phyloP scores from a whole-genome alignment of 2,329 filamentous ascomycete genomes.

The Colletotrichum karsti region DNA sequence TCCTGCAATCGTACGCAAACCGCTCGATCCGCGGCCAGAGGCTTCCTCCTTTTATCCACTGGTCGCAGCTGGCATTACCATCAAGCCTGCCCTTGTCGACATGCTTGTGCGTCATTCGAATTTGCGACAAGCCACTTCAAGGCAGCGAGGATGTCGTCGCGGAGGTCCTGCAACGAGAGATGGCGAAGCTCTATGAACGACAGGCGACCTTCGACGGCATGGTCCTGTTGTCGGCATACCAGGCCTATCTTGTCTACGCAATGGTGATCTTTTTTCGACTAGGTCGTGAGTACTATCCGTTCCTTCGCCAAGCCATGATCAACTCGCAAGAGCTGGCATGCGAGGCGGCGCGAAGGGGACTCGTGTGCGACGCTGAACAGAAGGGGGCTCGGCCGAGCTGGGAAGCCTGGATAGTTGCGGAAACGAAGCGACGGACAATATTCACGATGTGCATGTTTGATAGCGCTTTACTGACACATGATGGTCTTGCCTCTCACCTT shows the following conservation, averaged over 20 bases:
- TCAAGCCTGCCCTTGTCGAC: constrained; percentile 44
- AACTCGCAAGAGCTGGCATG: constrained; percentile 60
- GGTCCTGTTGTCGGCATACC: constrained; percentile 52
- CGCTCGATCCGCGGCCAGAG: constrained; percentile 44
- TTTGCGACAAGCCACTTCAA: constrained; percentile 45
- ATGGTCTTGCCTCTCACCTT: constrained; percentile 55
- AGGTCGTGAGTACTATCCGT: constrained; percentile 32
- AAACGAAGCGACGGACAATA: constrained; percentile 60
- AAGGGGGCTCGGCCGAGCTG: constrained; percentile 50
- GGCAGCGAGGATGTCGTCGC: constrained; percentile 41
- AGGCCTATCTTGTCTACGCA: constrained; percentile 62
- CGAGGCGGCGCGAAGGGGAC: constrained; percentile 45
- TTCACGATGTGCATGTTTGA: constrained; percentile 63
- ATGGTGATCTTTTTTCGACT: constrained; percentile 56
- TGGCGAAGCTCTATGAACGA: constrained; percentile 46
- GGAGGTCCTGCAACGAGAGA: constrained; percentile 49
- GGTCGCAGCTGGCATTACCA: constrained; percentile 39
- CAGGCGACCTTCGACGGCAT: constrained; percentile 36
- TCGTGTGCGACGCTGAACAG: constrained; percentile 53
- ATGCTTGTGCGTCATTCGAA: constrained; percentile 50
- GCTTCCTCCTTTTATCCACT: constrained; percentile 54
- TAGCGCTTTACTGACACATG: constrained; percentile 52
- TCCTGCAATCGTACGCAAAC: constrained; percentile 53
- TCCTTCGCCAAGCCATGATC: constrained; percentile 53
- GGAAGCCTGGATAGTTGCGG: constrained; percentile 62